A percentile compares a stretch with the other conserved stretches of the same genome.
Evolutionary conservation across 176 grass and related monocot species (phyloP).

Genomic region (Musa troglodytarum): DNA sequence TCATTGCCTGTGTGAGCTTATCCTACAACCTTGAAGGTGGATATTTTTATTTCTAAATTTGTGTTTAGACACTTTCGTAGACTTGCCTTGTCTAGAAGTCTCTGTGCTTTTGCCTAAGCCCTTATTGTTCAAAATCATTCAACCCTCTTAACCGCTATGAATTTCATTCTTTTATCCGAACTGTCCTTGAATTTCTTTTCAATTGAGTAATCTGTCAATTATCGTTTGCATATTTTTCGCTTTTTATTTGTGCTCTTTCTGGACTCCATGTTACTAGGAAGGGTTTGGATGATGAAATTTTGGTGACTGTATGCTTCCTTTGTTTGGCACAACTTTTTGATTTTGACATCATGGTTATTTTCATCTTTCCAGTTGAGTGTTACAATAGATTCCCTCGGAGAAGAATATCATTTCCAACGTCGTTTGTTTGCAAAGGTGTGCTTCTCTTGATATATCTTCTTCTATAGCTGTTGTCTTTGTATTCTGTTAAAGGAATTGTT

Average conservation of each 20-base stretch:
- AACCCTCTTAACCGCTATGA: too few relatives aligned
- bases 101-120: too few relatives aligned
- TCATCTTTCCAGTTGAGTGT: conserved; percentile 55
- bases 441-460: not conserved
- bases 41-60: not conserved
- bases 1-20: not conserved
- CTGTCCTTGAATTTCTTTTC: too few relatives aligned
- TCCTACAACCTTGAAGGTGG: not conserved
- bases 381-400: conserved; percentile 47
- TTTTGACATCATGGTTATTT: conserved; percentile 12
- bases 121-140: too few relatives aligned
- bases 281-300: not conserved
- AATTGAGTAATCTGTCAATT: not conserved
- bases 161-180: too few relatives aligned
- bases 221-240: not conserved
- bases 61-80: not conserved
- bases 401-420: conserved; percentile 72
- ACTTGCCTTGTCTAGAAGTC: too few relatives aligned
- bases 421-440: conserved; percentile 67
- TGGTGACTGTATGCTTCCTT: not conserved
- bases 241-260: not conserved
- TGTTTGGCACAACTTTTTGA: not conserved
- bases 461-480: not conserved
- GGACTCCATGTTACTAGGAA: not conserved
- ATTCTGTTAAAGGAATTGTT: too few relatives aligned